phyloP scores from a whole-genome alignment of 805 yeast genomes.

The Candida coleopterorum region DNA sequence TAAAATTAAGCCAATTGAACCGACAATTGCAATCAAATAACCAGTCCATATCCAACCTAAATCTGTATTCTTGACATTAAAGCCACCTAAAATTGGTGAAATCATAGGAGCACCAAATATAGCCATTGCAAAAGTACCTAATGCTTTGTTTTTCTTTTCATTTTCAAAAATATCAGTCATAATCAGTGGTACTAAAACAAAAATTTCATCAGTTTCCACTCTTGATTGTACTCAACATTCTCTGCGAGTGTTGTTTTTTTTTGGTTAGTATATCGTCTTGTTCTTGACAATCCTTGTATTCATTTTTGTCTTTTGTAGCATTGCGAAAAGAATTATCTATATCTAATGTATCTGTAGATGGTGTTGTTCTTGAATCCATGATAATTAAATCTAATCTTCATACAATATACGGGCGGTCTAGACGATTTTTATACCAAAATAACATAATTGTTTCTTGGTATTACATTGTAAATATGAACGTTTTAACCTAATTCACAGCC shows the following conservation, averaged over 20 bases:
- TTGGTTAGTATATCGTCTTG: too few relatives aligned
- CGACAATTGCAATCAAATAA: slow-evolving; percentile 45
- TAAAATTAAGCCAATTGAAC: slow-evolving; percentile 24
- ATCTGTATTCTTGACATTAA: slow-evolving; percentile 31
- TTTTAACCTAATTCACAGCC: too few relatives aligned
- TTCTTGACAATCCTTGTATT: too few relatives aligned
- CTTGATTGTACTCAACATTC: too few relatives aligned
- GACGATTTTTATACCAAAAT: too few relatives aligned
- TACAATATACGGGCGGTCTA: too few relatives aligned
- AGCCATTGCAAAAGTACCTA: slow-evolving; percentile 63
- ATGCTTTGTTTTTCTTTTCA: slow-evolving; percentile 65
- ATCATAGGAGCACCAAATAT: slow-evolving; percentile 76
- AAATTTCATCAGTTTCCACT: too few relatives aligned
- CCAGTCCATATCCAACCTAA: slow-evolving; percentile 56
- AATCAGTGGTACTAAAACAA: slow-evolving; percentile 79
- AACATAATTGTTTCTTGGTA: too few relatives aligned
- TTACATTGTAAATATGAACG: too few relatives aligned
- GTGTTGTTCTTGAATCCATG: background rate
- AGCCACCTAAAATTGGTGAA: slow-evolving; percentile 61
- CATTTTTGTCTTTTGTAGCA: background rate
- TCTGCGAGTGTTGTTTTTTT: too few relatives aligned
- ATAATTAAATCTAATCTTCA: too few relatives aligned
- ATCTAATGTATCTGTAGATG: background rate
- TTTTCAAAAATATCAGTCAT: slow-evolving; percentile 77
- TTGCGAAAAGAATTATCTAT: background rate